These are phyloP conservation scores for Setaria italica DNA, from an alignment of 202 grass and related monocot species.

Conservation along the genomic window DNA sequence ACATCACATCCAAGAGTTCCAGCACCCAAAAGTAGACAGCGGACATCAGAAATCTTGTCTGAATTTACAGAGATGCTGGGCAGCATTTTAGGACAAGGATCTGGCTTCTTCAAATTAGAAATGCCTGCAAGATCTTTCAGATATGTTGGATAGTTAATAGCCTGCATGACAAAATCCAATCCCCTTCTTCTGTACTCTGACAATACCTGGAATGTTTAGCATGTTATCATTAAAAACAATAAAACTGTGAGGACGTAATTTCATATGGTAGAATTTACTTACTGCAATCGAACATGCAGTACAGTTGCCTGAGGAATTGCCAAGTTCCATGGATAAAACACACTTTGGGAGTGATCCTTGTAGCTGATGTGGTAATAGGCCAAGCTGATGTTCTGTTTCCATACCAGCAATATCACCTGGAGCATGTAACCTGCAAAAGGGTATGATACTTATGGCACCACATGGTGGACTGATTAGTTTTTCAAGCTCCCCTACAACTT, in stretches of 20 bases:
- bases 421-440: slow-evolving; percentile 80
- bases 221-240: slow-evolving; percentile 45
- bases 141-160: slow-evolving; percentile 71
- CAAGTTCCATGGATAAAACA: slow-evolving; percentile 48
- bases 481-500: neutral
- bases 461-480: slow-evolving; percentile 9
- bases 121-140: slow-evolving; percentile 75
- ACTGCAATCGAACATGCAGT: slow-evolving; percentile 66
- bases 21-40: slow-evolving; percentile 86
- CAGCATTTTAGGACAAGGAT: slow-evolving; percentile 40
- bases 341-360: slow-evolving; percentile 68
- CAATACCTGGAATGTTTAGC: slow-evolving; percentile 72
- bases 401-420: slow-evolving; percentile 79
- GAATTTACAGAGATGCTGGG: slow-evolving; percentile 45
- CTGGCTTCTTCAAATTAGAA: slow-evolving; percentile 59
- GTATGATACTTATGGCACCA: slow-evolving; percentile 36
- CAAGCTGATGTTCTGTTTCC: slow-evolving; percentile 76
- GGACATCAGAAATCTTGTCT: slow-evolving; percentile 62
- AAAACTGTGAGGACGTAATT: slow-evolving; percentile 1
- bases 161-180: slow-evolving; percentile 74
- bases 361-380: slow-evolving; percentile 90
- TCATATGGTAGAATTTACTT: slow-evolving; percentile 45
- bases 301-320: slow-evolving; percentile 60
- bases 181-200: slow-evolving; percentile 81
- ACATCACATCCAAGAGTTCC: slow-evolving; percentile 99